Evolutionary conservation across 2,329 filamentous ascomycete species (phyloP).

Genomic region (Diplodia sapinea): DNA sequence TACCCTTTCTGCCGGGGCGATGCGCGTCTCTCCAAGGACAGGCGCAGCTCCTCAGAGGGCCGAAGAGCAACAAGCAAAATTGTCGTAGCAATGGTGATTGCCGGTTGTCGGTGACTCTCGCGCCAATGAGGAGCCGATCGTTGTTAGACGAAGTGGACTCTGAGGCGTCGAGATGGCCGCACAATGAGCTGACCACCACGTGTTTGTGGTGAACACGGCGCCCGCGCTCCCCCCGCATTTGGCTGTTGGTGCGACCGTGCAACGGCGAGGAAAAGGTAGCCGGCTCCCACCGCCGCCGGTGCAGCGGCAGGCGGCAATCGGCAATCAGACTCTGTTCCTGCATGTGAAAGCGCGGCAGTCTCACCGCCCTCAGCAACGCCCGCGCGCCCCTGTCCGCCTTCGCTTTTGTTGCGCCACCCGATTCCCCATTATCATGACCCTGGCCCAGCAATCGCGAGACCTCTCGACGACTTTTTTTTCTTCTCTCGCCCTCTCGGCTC

Average conservation of each 20-base stretch:
- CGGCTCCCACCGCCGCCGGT: neutral
- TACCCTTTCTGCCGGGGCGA: slow-evolving; percentile 3
- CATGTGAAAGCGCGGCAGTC: slow-evolving; percentile 24
- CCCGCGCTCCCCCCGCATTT: neutral
- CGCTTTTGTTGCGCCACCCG: slow-evolving; percentile 17
- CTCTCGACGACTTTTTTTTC: slow-evolving; percentile 8
- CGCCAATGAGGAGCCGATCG: slow-evolving; percentile 18
- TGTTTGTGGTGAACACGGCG: slow-evolving; percentile 21
- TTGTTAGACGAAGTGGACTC: slow-evolving; percentile 10
- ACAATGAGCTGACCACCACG: slow-evolving; percentile 31
- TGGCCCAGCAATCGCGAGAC: slow-evolving; percentile 25
- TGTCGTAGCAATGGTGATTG: too few relatives aligned
- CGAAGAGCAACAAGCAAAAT: too few relatives aligned
- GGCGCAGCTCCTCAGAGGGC: too few relatives aligned
- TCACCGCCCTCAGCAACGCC: slow-evolving; percentile 23
- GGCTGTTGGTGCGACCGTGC: neutral
- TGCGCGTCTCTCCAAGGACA: neutral
- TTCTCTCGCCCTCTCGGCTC: neutral
- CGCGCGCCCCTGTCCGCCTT: neutral
- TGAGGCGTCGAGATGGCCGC: slow-evolving; percentile 22
- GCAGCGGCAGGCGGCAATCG: neutral
- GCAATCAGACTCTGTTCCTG: slow-evolving; percentile 3
- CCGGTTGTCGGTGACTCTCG: slow-evolving; percentile 8
- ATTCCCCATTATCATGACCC: slow-evolving; percentile 25
- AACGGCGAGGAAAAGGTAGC: neutral